A percentile compares a stretch with the other conserved stretches of the same genome.
Evolutionary conservation across 73 alveolate species (phyloP).

Genomic region (Stentor roeselii): DNA sequence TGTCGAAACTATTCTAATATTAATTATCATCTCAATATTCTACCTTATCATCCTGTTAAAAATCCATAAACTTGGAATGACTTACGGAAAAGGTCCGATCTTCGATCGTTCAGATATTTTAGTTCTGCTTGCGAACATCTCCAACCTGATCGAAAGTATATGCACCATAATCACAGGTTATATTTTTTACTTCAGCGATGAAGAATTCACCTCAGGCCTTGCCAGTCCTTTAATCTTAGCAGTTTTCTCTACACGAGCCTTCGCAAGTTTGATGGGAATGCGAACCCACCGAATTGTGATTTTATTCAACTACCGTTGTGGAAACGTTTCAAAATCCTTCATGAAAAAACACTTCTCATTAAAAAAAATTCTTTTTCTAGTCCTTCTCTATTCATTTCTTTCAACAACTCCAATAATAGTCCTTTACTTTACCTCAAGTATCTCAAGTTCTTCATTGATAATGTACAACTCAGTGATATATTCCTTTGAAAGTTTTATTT

Average conservation of each 20-base stretch:
- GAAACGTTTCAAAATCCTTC: neutral
- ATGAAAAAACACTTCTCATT: neutral
- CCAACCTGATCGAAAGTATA: neutral
- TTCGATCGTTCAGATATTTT: neutral
- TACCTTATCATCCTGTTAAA: neutral
- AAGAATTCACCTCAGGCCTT: neutral
- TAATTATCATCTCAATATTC: neutral
- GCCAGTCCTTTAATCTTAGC: neutral
- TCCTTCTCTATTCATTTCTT: neutral
- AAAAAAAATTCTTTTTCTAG: no score
- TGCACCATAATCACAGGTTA: neutral
- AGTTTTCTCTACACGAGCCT: neutral
- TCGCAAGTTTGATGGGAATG: neutral
- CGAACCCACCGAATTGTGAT: neutral
- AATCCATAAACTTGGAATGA: neutral
- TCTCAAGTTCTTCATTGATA: neutral
- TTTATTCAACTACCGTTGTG: neutral
- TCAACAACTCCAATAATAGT: neutral
- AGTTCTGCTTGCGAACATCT: neutral
- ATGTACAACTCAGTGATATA: neutral
- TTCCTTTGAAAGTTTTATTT: neutral
- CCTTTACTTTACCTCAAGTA: neutral
- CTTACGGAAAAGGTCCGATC: neutral
- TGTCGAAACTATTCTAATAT: neutral
- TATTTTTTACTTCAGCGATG: no score